Evolutionary conservation across 2,329 filamentous ascomycete genomes (phyloP).

Genomic region (Tolypocladium capitatum): DNA sequence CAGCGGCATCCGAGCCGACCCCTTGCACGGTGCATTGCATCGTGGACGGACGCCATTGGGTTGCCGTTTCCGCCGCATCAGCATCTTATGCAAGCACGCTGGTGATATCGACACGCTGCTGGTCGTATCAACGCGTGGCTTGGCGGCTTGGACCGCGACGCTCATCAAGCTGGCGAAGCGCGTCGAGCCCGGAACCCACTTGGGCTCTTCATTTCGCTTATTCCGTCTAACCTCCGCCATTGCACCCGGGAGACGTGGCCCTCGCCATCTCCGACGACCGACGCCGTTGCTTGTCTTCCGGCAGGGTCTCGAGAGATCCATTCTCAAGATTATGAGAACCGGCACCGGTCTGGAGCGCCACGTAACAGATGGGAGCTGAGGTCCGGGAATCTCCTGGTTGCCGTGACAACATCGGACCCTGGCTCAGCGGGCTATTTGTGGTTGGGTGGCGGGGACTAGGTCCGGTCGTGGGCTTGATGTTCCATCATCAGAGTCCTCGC

Average conservation of each 20-base stretch:
- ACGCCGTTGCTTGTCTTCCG: not conserved
- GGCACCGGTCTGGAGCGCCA: not conserved
- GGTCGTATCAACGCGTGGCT: not conserved
- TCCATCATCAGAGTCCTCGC: not conserved
- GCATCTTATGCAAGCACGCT: too few relatives aligned
- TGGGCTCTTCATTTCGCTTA: not conserved
- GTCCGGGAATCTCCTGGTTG: constrained; percentile 7
- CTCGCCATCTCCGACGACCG: not conserved
- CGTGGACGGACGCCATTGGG: constrained; percentile 20
- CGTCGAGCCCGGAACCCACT: not conserved
- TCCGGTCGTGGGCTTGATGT: not conserved
- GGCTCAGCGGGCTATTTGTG: constrained; percentile 4
- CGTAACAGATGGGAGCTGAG: not conserved
- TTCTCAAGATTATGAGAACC: not conserved
- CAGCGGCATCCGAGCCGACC: not conserved
- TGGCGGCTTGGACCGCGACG: not conserved
- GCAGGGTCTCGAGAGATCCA: not conserved
- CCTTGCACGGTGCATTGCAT: constrained; percentile 7
- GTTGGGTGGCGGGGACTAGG: constrained; percentile 6
- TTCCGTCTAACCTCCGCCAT: too few relatives aligned
- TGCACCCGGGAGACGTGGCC: not conserved
- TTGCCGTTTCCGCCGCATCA: constrained; percentile 6
- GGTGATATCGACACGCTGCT: constrained; percentile 3
- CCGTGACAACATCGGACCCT: constrained; percentile 12
- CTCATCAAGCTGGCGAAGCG: not conserved